Percentiles rank a stretch among this genome's conserved stretches.
phyloP scores from a whole-genome alignment of 2,329 filamentous ascomycete genomes.

The Penicillium sp. region DNA sequence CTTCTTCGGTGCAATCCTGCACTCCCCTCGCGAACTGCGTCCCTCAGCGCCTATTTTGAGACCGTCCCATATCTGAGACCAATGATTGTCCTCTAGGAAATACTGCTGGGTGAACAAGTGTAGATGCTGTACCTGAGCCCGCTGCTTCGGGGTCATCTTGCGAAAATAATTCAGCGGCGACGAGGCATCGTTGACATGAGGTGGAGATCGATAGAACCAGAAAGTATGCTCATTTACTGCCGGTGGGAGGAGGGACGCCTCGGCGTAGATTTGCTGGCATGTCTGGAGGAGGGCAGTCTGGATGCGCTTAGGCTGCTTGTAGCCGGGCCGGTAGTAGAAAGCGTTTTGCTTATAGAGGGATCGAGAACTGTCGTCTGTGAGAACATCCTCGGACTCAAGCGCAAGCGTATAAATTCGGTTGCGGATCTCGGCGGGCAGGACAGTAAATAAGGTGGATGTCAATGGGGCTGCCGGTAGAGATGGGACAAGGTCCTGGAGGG shows the following conservation, averaged over 20 bases:
- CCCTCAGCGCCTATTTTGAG: neutral
- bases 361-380: neutral
- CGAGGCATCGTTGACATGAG: conserved; percentile 12
- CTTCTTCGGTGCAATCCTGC: conserved; percentile 12
- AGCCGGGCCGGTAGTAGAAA: conserved; percentile 28
- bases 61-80: neutral
- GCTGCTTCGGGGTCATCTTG: conserved; percentile 20
- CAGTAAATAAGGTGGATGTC: neutral
- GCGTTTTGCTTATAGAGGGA: conserved; percentile 18
- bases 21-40: conserved; percentile 11
- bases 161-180: conserved; percentile 13
- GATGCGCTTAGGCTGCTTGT: conserved; percentile 28
- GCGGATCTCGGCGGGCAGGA: neutral
- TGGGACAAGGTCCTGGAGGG: neutral
- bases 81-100: conserved; percentile 13
- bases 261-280: conserved; percentile 38
- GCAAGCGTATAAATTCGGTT: neutral
- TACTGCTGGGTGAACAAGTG: conserved; percentile 28
- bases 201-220: conserved; percentile 24
- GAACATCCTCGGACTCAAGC: neutral
- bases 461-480: conserved; percentile 1
- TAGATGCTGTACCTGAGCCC: conserved; percentile 14
- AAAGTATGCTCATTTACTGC: conserved; percentile 28
- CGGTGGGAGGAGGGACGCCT: conserved; percentile 36
- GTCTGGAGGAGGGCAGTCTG: conserved; percentile 35